Base-by-base conservation (phyloP, 441 rosid genomes). In the Macaranga tanarius region DNA sequence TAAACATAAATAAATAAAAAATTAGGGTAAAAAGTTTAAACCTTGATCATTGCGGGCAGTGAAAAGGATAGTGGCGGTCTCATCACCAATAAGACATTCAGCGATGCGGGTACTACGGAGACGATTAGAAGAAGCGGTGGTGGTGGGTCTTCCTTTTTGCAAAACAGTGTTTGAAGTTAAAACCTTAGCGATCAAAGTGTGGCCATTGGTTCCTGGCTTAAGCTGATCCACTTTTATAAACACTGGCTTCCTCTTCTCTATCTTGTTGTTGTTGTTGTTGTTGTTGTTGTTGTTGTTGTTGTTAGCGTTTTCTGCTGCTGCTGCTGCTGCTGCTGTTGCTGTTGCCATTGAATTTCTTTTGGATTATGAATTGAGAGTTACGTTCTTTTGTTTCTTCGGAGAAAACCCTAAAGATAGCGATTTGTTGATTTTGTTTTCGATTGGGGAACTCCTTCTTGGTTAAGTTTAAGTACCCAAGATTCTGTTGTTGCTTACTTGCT, bases 31-130 rank as follows among this genome's bases (percentile, higher is more conserved):
- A 1, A 15, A 11, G n/a, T 16, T 47, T n/a, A 61, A 38, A 84
- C 88, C 88, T 83, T 86, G 84, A 44, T 83, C 83, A 52, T 83
- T 85, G 56, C 87, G 86, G 52, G 84, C 88, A 19, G 88, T 85
- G 84, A 86, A 86, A 70, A 84, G 82, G 45, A 86, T 72, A 64
- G 81, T 76, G 69, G 76, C 86, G 25, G 86, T 84, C 48, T 83
- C 87, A 48, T 86, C 90, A 3, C 83, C 86, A 47, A 86, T 54
- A 12, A 81, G 82, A 66, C 84, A 83, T 74, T 86, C 85, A 12
- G 83, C 79, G 76, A 86, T 83, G 63, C 79, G 83, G 70, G 83
- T 61, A 25, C 73, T 75, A 22, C 79, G 83, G 70, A 62, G 70
- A 12, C 78, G 73, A 40, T 60, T 65, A 11, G 77, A 67, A 28